phyloP scores from a whole-genome alignment of 805 yeast species.

The Spathaspora gorwiae region DNA sequence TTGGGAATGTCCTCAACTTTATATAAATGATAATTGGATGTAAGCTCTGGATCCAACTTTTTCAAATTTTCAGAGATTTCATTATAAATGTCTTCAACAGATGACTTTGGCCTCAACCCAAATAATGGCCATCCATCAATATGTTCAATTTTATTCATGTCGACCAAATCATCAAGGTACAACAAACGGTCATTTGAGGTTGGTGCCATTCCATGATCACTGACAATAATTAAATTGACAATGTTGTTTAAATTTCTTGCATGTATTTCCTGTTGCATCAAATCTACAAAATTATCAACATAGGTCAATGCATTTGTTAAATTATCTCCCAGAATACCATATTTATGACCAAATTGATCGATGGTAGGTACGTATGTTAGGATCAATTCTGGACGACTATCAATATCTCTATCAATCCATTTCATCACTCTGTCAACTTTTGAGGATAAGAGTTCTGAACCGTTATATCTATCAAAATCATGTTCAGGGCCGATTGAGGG shows the following conservation, averaged over 20 bases:
- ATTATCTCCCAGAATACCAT: constrained; percentile 62
- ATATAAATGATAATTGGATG: constrained; percentile 43
- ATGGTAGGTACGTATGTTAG: constrained; percentile 77
- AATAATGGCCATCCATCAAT: constrained; percentile 83
- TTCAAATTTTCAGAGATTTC: constrained; percentile 35
- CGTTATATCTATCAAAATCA: constrained; percentile 61
- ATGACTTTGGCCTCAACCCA: constrained; percentile 60
- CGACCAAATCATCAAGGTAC: constrained; percentile 68
- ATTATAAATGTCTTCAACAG: constrained; percentile 42
- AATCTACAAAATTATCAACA: constrained; percentile 63
- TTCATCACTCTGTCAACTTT: constrained; percentile 56
- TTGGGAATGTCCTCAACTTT: constrained; percentile 49
- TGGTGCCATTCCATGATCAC: constrained; percentile 95
- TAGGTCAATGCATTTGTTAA: constrained; percentile 49
- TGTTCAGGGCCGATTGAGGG: constrained; percentile 43
- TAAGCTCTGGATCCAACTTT: constrained; percentile 12
- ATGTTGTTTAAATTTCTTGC: constrained; percentile 56
- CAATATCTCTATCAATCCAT: constrained; percentile 59
- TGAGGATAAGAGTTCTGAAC: constrained; percentile 50
- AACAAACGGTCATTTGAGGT: constrained; percentile 66
- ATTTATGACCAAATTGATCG: constrained; percentile 71
- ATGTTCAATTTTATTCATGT: constrained; percentile 50
- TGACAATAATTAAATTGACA: constrained; percentile 71
- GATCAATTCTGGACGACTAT: constrained; percentile 67
- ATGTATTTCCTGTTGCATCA: constrained; percentile 43